Conservation (phyloP, 495 filamentous ascomycete genomes). For the Xylaria scruposa region DNA sequence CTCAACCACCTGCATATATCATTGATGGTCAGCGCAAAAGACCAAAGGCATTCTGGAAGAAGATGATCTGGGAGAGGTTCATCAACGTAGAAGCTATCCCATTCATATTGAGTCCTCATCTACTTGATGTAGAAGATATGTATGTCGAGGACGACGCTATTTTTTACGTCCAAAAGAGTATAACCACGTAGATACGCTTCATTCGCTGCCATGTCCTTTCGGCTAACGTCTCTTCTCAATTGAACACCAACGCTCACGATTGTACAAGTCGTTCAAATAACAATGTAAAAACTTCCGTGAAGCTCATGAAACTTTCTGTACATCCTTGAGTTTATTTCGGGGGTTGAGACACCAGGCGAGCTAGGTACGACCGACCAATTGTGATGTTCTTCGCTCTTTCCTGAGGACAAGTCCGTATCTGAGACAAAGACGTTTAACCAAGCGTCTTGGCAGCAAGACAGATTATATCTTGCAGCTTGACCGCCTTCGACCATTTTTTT, state of each 20-base stretch:
- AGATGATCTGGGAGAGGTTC: background rate
- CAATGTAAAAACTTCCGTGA: background rate
- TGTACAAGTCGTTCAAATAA: background rate
- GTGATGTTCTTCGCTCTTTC: background rate
- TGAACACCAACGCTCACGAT: background rate
- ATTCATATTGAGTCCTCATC: background rate
- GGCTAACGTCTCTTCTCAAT: background rate
- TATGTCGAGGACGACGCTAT: background rate
- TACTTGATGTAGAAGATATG: background rate
- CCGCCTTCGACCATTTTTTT: background rate
- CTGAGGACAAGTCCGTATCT: background rate
- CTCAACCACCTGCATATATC: no score
- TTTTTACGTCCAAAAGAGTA: background rate
- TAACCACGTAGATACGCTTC: background rate
- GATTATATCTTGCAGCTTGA: background rate
- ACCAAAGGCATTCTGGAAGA: background rate
- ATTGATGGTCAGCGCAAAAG: background rate
- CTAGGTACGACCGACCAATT: background rate
- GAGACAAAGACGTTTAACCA: background rate
- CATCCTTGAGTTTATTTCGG: background rate
- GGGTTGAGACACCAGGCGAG: background rate
- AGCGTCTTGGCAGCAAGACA: background rate
- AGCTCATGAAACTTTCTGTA: slow-evolving; percentile 6
- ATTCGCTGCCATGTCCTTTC: background rate
- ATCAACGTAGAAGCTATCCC: background rate